Base-by-base conservation (phyloP, 2,329 filamentous ascomycete species). In the Penicillium sp. region DNA sequence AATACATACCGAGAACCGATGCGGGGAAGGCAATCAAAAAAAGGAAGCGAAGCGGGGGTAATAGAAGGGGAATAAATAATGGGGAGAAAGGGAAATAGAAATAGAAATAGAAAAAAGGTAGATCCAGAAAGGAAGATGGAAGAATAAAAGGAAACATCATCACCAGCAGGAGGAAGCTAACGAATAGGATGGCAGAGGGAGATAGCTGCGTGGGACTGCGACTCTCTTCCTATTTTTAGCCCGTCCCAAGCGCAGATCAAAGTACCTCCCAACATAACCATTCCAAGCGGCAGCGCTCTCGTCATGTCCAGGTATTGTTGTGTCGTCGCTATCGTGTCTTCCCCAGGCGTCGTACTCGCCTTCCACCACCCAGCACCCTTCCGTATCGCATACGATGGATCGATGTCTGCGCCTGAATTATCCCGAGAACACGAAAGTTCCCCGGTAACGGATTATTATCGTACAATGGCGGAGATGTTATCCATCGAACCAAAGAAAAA, bases 371-470 rank as follows among this genome's bases (percentile, higher is more conserved):
- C 55, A 61, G 58, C 65, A 62, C 60, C 58, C 31, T 66, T 67
- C 63, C 63, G 60, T 59, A 67, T 67, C 60, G 64, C 54, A 67
- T 66, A 50, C 58, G 65, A 66, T 60, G 63, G 59, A 54, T 38
- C 58, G 60, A 64, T 58, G 52, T 63, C 64, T 65, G 67, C 67
- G 66, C 65, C 71, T 65, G 68, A 63, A 72, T 72, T 69, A 73
- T 71, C 67, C 67, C 59, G 66, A 63, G 66, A 66, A 66, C 63
- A 58, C 58, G 59, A 62, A 58, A 63, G 62, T 54, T 62, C 66
- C 59, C 66, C 63, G 63, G 68, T 67, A 67, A 72, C 69, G 68
- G 75, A 78, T 69, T 76, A 79, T 76, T 81, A 81, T 79, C 75
- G 75, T 78, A 79, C 78, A 76, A 71, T 71, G 70, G 70, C 68